Conservation (phyloP, 495 filamentous ascomycete species). For the Penicillium longicatenatum region DNA sequence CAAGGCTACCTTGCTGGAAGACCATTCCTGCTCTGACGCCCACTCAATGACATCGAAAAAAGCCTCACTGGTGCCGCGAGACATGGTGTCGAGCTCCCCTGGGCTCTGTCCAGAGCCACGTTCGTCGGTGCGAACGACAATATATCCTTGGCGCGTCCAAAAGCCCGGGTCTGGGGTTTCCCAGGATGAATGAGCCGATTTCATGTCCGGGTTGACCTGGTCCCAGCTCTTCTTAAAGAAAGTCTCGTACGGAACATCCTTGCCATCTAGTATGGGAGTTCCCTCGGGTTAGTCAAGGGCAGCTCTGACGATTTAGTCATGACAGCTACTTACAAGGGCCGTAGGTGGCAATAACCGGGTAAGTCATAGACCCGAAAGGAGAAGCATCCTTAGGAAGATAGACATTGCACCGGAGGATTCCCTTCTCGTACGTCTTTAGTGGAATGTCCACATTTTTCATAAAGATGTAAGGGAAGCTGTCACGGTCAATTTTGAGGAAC, state of each 20-base stretch:
- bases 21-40: slow-evolving; percentile 62
- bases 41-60: slow-evolving; percentile 66
- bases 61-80: slow-evolving; percentile 53
- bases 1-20: slow-evolving; percentile 60
- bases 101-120: slow-evolving; percentile 59
- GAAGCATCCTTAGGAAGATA: slow-evolving; percentile 36
- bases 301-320: no score
- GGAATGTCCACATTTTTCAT: no score
- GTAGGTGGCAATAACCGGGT: slow-evolving; percentile 44
- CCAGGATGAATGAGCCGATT: slow-evolving; percentile 57
- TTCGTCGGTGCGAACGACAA: slow-evolving; percentile 61
- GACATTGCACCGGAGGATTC: slow-evolving; percentile 45
- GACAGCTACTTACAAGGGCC: no score
- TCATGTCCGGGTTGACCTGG: slow-evolving; percentile 53
- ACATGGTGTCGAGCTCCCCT: slow-evolving; percentile 61
- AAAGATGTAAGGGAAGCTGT: no score
- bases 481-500: no score
- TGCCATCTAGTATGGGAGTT: no score
- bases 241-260: slow-evolving; percentile 42
- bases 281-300: no score
- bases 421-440: no score
- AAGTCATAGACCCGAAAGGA: slow-evolving; percentile 15
- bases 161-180: slow-evolving; percentile 64
- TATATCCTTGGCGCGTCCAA: slow-evolving; percentile 63
- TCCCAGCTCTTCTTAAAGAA: slow-evolving; percentile 44